Evolutionary conservation across 352 stramenopile genomes (phyloP).

Genomic region (Pythium grandisporangium): DNA sequence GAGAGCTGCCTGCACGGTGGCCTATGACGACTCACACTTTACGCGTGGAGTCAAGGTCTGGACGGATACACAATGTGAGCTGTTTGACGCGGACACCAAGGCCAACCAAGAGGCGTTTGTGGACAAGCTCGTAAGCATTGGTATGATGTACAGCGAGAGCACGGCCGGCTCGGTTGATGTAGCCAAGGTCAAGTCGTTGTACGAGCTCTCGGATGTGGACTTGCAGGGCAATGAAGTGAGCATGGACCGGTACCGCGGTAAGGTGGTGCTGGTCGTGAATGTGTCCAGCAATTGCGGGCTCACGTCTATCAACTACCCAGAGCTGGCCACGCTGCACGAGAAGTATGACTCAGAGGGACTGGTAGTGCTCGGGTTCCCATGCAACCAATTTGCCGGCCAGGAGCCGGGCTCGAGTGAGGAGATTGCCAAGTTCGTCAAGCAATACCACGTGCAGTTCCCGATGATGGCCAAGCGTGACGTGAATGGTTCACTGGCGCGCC

Average conservation of each 20-base stretch:
- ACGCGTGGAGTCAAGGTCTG: constrained; percentile 36
- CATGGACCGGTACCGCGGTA: constrained; percentile 38
- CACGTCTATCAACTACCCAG: constrained; percentile 50
- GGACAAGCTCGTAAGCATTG: constrained; percentile 30
- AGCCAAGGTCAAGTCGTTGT: constrained; percentile 44
- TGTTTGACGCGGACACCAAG: constrained; percentile 23
- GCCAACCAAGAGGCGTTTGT: constrained; percentile 41
- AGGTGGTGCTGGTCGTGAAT: constrained; percentile 15
- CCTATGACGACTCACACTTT: constrained; percentile 16
- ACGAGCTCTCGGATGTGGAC: constrained; percentile 53
- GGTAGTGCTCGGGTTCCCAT: constrained; percentile 73
- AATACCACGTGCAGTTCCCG: constrained; percentile 33
- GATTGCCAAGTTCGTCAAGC: constrained; percentile 53
- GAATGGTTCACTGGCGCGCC: constrained; percentile 72
- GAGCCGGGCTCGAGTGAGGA: constrained; percentile 50
- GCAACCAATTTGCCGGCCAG: constrained; percentile 79
- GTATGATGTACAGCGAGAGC: constrained; percentile 32
- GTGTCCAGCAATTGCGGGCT: constrained; percentile 13
- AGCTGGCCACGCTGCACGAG: constrained; percentile 51
- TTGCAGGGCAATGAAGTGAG: constrained; percentile 47
- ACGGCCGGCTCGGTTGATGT: constrained; percentile 22
- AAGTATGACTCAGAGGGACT: constrained; percentile 50
- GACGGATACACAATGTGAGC: constrained; percentile 15
- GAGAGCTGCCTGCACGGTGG: constrained; percentile 1
- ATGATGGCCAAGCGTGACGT: constrained; percentile 75